Evolutionary conservation across 768 basidiomycete genomes (phyloP), one percentile per base, ranked within the genome.

Genomic region (Termitomyces titanicus): DNA sequence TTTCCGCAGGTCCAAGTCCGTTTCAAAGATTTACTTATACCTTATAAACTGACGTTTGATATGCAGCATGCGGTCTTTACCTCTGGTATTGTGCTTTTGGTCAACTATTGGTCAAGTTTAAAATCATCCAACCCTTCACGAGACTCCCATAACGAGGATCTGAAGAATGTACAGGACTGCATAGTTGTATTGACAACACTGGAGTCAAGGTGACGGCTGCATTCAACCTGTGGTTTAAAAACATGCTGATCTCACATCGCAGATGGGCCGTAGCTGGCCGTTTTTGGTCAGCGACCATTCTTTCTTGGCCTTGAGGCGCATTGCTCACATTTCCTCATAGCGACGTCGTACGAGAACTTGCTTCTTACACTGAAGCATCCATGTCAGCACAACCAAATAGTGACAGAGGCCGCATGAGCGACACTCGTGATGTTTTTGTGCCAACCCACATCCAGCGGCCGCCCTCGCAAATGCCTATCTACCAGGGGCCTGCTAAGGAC

Each of bases 61-160:
- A 50, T 58, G 49, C 56, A 74, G 74, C 68, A 67, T 38, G 65
- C 68, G 1, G 66, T 70, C 0, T 76, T 76, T 54, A 70, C 72
- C 3, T 67, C 76, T 31, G 76, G 70, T 8, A 73, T 87, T 27
- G 75, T 89, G 3, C 73, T 89, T 9, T 69, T 89, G 37, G 70
- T 89, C 59, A 84, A 81, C 51, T 80, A 86, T n/a, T 89, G 82
- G 87, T 83, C 75, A 53, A 80, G 76, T 39, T 77, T 74, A 57
- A 72, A 75, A 58, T 29, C 51, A 55, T 72, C 72, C 33, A 76
- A 80, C 7, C 60, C 71, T 27, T 64, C 70, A 0, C 71, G 72
- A 17, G 80, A 84, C 58, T 13, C 38, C 8, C 68, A 74, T 7
- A 68, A 68, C 35, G 71, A 78, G 51, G 82, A 86, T 45, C 72